phyloP scores from a whole-genome alignment of 805 yeast genomes.

The Cyberlindnera veronae region DNA sequence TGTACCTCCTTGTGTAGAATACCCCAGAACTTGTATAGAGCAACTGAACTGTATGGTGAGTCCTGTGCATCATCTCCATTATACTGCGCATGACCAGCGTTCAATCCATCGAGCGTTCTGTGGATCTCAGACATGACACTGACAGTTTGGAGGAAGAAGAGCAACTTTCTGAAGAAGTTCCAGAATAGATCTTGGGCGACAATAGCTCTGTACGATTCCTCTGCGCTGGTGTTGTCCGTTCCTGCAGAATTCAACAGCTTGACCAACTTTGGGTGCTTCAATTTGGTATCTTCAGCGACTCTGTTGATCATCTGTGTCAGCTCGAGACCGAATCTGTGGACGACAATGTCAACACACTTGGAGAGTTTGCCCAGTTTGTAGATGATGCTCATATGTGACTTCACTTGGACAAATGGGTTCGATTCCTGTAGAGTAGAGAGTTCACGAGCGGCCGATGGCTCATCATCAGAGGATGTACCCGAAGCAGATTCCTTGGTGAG shows the following conservation, averaged over 20 bases:
- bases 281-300: constrained; percentile 61
- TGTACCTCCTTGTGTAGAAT: constrained; percentile 19
- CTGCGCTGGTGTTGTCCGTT: constrained; percentile 19
- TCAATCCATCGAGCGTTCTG: constrained; percentile 5
- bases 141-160: constrained; percentile 67
- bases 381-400: constrained; percentile 51
- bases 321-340: constrained; percentile 57
- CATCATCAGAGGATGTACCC: constrained; percentile 21
- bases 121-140: constrained; percentile 53
- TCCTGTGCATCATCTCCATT: too few relatives aligned
- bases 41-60: neutral
- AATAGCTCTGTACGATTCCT: constrained; percentile 45
- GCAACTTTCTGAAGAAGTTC: constrained; percentile 58
- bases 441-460: constrained; percentile 25
- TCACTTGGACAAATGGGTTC: constrained; percentile 52
- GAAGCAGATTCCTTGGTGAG: constrained; percentile 20
- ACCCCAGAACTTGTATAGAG: constrained; percentile 16
- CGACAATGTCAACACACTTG: constrained; percentile 50
- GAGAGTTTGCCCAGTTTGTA: constrained; percentile 59
- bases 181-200: constrained; percentile 70
- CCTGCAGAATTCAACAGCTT: constrained; percentile 26
- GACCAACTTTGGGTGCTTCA: constrained; percentile 46
- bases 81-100: neutral
- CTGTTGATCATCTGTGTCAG: constrained; percentile 58
- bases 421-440: constrained; percentile 34